Evolutionary conservation across 2,329 filamentous ascomycete genomes (phyloP).

Genomic region (Calonectria pseudoreteaudii): DNA sequence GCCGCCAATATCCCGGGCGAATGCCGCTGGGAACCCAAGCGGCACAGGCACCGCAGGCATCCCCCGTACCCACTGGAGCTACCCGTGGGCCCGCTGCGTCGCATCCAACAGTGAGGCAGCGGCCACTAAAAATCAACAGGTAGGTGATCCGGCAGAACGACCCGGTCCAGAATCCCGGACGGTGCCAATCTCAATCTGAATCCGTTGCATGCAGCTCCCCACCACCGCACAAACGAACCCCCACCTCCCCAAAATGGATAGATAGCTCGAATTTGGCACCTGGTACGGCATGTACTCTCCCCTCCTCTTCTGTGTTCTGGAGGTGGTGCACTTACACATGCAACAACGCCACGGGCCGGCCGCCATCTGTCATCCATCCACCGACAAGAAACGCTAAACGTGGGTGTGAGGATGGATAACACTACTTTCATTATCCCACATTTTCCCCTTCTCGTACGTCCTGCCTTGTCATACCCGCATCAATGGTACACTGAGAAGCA

Average conservation of each 20-base stretch:
- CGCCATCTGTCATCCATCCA: slow-evolving; percentile 36
- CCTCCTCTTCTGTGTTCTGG: not conserved
- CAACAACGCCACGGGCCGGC: slow-evolving; percentile 20
- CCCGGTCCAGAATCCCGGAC: slow-evolving; percentile 21
- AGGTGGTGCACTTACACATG: slow-evolving; percentile 10
- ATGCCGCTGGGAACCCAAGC: not conserved
- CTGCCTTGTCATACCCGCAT: not conserved
- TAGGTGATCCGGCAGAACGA: slow-evolving; percentile 9
- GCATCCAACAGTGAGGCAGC: not conserved
- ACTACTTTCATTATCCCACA: slow-evolving; percentile 1
- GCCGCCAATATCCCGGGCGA: not conserved
- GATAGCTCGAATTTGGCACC: slow-evolving; percentile 8
- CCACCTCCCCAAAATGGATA: slow-evolving; percentile 15
- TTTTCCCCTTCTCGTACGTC: slow-evolving; percentile 6
- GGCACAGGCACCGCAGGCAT: not conserved
- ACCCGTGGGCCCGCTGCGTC: not conserved
- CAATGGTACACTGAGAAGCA: slow-evolving; percentile 1
- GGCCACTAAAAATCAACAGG: slow-evolving; percentile 1
- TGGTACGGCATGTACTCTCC: not conserved
- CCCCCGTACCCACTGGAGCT: slow-evolving; percentile 11
- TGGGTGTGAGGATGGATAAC: slow-evolving; percentile 34
- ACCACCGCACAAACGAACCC: slow-evolving; percentile 4
- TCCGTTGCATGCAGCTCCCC: slow-evolving; percentile 7
- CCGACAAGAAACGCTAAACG: slow-evolving; percentile 33
- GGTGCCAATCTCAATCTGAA: slow-evolving; percentile 22